Conservation (phyloP, 805 yeast species). For the Pichia phayaonensis region DNA sequence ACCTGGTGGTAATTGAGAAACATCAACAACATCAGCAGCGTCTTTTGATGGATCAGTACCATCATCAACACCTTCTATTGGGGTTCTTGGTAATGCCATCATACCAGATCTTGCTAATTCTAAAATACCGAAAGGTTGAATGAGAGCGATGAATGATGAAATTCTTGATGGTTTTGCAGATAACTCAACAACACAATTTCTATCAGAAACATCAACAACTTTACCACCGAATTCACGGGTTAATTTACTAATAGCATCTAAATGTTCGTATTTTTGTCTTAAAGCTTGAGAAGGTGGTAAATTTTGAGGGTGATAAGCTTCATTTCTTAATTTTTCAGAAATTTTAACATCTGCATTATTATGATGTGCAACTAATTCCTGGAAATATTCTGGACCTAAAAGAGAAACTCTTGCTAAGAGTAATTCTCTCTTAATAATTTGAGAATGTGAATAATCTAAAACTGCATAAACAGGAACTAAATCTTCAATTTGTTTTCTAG, state of each 20-base stretch:
- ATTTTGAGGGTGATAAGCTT: conserved; percentile 78
- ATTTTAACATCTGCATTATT: conserved; percentile 39
- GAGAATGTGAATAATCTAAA: conserved; percentile 83
- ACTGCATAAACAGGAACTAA: conserved; percentile 98
- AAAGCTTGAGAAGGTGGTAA: conserved; percentile 85
- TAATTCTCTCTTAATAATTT: conserved; percentile 86
- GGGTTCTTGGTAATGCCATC: conserved; percentile 98
- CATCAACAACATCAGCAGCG: conserved; percentile 72
- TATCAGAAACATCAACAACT: conserved; percentile 84
- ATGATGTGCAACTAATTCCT: conserved; percentile 86
- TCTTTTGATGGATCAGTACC: conserved; percentile 43
- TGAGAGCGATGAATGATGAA: conserved; percentile 74
- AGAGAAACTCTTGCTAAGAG: conserved; percentile 86
- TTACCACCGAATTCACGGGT: conserved; percentile 88
- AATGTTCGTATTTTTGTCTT: conserved; percentile 87
- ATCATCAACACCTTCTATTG: conserved; percentile 51
- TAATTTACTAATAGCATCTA: conserved; percentile 73
- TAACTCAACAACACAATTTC: conserved; percentile 90
- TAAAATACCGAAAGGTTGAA: conserved; percentile 93
- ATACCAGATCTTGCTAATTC: conserved; percentile 97
- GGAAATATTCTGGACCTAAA: conserved; percentile 97
- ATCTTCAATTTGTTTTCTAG: conserved; percentile 95
- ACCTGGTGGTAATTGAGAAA: conserved; percentile 93
- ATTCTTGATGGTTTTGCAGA: conserved; percentile 90
- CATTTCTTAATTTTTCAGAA: conserved; percentile 34